These are phyloP conservation scores for Fomitopsis betulina DNA, from an alignment of 1,284 basidiomycete species.

Conservation along the genomic window DNA sequence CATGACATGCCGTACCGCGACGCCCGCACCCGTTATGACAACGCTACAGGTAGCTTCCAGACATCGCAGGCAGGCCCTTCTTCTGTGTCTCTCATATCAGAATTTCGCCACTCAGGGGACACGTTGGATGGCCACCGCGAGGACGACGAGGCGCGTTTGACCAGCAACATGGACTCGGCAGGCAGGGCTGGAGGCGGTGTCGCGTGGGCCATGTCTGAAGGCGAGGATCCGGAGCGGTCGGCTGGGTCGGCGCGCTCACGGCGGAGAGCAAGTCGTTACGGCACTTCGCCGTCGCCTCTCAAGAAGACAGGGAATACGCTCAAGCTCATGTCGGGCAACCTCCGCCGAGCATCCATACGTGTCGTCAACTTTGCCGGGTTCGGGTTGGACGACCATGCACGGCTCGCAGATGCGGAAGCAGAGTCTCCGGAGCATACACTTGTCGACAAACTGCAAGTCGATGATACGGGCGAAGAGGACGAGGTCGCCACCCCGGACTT, in stretches of 20 bases:
- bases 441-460: conserved; percentile 24
- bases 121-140: conserved; percentile 39
- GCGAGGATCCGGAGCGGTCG: conserved; percentile 26
- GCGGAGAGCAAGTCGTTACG: conserved; percentile 46
- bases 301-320: conserved; percentile 55
- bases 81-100: conserved; percentile 44
- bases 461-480: conserved; percentile 25
- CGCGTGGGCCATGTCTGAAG: conserved; percentile 23
- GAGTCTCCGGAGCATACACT: background rate
- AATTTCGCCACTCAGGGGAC: conserved; percentile 30
- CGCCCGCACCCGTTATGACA: conserved; percentile 21
- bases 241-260: conserved; percentile 36
- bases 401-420: conserved; percentile 41
- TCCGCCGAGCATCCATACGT: conserved; percentile 73
- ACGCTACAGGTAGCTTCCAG: conserved; percentile 29
- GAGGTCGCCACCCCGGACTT: conserved; percentile 38
- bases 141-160: conserved; percentile 53
- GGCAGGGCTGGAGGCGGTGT: conserved; percentile 22
- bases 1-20: conserved; percentile 19
- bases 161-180: conserved; percentile 41
- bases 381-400: conserved; percentile 56
- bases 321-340: conserved; percentile 50
- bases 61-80: conserved; percentile 43
- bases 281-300: conserved; percentile 46
- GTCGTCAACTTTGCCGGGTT: conserved; percentile 78